Base-by-base conservation (phyloP, 495 filamentous ascomycete genomes). In the Neurospora tetraspora region DNA sequence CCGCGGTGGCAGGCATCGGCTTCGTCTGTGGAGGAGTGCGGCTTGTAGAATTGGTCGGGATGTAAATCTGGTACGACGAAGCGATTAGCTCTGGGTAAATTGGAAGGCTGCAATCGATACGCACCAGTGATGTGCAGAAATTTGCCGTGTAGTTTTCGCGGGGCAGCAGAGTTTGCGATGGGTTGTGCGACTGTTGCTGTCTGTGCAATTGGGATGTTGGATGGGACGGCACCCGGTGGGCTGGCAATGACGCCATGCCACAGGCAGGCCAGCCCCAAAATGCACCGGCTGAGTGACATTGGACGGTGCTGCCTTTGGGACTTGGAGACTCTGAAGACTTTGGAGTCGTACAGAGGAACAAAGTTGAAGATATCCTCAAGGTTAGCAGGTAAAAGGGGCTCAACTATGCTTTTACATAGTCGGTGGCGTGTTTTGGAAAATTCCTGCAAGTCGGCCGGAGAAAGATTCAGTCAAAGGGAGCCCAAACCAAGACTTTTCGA, bases 121-220 rank as follows among this genome's bases (percentile, higher is more conserved):
- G 59, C 85, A 97, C 96, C 95, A 80, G 96, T 97, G 70, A 99
- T 93, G 81, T 99, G 96, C 74, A 99, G 84, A 82, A 99, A 99
- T 76, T 90, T 88, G 76, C 96, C 96, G 73, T 90, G 87, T 79
- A 94, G 82, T 75, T 84, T 85, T 75, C 83, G 83, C 76, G 79
- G 82, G 80, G 77, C 75, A 73, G 71, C 34, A 43, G 38, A 72
- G 40, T 27, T 34, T 72, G 61, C 53, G 39, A 72, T 70, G 69
- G 34, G 53, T 12, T 36, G 36, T 27, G 68, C 61, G 38, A 23
- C 43, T 39, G 70, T 70, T 71, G 71, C 69, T 34, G 75, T 65
- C 6, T 65, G 53, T 61, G 53, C 23, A 61, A 61, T 61, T 16
- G 53, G 27, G 14, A 34, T 61, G 27, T 61, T 61, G 53, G 53